These are phyloP conservation scores for Podila clonocystis DNA, from an alignment of 192 early-diverging fungal species.

Conservation along the genomic window DNA sequence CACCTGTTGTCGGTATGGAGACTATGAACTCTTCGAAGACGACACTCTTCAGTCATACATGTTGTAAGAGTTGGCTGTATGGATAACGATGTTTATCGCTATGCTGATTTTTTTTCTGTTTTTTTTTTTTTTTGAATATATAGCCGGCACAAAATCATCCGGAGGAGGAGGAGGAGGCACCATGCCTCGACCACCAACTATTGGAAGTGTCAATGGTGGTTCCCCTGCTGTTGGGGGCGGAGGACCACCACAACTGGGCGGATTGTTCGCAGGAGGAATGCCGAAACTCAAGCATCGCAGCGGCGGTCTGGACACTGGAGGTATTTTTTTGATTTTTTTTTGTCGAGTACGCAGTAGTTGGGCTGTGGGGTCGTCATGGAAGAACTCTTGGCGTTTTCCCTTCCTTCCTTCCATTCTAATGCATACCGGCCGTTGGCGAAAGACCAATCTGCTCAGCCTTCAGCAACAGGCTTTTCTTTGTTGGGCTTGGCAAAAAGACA, in stretches of 20 bases:
- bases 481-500: no score
- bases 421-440: no score
- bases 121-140: background rate
- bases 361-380: background rate
- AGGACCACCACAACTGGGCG: constrained; percentile 61
- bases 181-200: constrained; percentile 30
- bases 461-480: no score
- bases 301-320: constrained; percentile 63
- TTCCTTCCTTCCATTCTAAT: no score
- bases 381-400: background rate
- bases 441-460: no score
- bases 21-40: no score
- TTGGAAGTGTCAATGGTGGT: constrained; percentile 24
- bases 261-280: constrained; percentile 70
- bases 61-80: no score
- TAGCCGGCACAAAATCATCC: constrained; percentile 18
- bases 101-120: no score
- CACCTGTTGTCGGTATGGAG: constrained; percentile 57
- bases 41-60: no score
- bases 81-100: no score
- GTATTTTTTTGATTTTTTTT: constrained; percentile 7
- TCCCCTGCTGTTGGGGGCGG: constrained; percentile 6
- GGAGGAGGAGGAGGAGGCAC: constrained; percentile 14
- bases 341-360: background rate
- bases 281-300: constrained; percentile 70